These are phyloP conservation scores for Candida albicans DNA, from an alignment of 1,139 yeast genomes.

Conservation along the genomic window DNA sequence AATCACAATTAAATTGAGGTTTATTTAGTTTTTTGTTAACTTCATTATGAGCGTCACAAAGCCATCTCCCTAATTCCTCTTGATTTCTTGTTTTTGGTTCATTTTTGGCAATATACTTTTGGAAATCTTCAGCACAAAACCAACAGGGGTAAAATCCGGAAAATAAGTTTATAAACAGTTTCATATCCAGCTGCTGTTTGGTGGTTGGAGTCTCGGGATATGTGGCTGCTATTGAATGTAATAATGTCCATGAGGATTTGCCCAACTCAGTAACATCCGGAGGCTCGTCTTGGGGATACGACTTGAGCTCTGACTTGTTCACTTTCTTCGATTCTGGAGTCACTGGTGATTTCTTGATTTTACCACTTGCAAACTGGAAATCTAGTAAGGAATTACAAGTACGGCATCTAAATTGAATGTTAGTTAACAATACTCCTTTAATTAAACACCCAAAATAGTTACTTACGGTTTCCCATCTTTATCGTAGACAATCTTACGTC, in stretches of 20 bases:
- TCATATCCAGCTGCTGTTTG: slow-evolving; percentile 69
- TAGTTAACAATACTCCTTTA: slow-evolving; percentile 16
- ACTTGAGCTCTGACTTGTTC: slow-evolving; percentile 3
- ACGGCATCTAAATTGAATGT: slow-evolving; percentile 57
- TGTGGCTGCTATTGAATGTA: slow-evolving; percentile 87
- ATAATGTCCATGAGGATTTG: slow-evolving; percentile 85
- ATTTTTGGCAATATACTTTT: slow-evolving; percentile 55
- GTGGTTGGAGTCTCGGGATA: slow-evolving; percentile 72
- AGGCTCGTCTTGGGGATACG: slow-evolving; percentile 60
- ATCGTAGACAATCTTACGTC: slow-evolving; percentile 74
- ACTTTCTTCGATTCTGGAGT: slow-evolving; percentile 12
- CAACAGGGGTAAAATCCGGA: slow-evolving; percentile 90
- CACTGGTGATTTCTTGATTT: slow-evolving; percentile 15
- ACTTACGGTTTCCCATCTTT: slow-evolving; percentile 89
- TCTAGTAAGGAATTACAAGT: slow-evolving; percentile 78
- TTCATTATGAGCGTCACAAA: slow-evolving; percentile 91
- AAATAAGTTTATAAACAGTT: slow-evolving; percentile 66
- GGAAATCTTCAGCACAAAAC: slow-evolving; percentile 89
- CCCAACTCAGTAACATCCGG: slow-evolving; percentile 87
- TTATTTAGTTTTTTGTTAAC: slow-evolving; percentile 86
- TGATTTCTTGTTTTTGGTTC: slow-evolving; percentile 70
- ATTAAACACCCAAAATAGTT: slow-evolving; percentile 4
- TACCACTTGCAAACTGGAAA: slow-evolving; percentile 61
- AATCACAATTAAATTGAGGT: slow-evolving; percentile 77
- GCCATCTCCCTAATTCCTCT: slow-evolving; percentile 85